Conservation (phyloP, 2,329 filamentous ascomycete species). For the Zymoseptoria brevis region DNA sequence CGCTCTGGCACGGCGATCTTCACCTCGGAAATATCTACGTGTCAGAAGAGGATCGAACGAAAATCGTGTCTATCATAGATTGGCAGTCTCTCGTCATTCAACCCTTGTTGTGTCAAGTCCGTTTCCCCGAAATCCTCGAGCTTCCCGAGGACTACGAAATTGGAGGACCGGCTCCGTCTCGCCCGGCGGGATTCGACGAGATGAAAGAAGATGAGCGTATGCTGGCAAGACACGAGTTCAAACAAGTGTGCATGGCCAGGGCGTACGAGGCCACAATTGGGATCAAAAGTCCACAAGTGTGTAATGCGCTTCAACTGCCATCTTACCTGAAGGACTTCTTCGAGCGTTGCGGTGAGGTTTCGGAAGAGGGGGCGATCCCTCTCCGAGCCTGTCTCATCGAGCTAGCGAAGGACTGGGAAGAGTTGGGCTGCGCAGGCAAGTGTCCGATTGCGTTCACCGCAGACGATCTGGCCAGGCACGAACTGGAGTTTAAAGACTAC, state of each 20-base stretch:
- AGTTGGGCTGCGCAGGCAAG: background rate
- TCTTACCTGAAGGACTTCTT: conserved; percentile 5
- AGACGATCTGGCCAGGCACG: conserved; percentile 1
- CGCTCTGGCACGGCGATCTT: conserved; percentile 6
- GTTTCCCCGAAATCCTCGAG: conserved; percentile 5
- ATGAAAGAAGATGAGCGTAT: conserved; percentile 5
- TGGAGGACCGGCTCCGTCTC: conserved; percentile 1
- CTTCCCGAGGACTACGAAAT: conserved; percentile 6
- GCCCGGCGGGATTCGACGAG: conserved; percentile 1
- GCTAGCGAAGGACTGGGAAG: conserved; percentile 3
- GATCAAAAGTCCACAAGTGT: conserved; percentile 6
- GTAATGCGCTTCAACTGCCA: conserved; percentile 1
- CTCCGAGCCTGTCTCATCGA: conserved; percentile 5
- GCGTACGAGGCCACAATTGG: conserved; percentile 6
- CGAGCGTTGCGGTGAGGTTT: conserved; percentile 3
- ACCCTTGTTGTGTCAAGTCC: conserved; percentile 5
- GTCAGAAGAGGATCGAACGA: conserved; percentile 3
- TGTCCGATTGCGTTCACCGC: conserved; percentile 2
- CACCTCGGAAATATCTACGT: conserved; percentile 7
- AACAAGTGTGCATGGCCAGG: conserved; percentile 4
- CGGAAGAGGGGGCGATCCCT: conserved; percentile 5
- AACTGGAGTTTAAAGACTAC: conserved; percentile 5
- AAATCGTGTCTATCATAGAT: conserved; percentile 5
- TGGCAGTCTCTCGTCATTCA: conserved; percentile 2
- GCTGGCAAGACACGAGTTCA: conserved; percentile 2